Evolutionary conservation across 495 filamentous ascomycete genomes (phyloP), one percentile per base, ranked within the genome.

Genomic region (Chaetomium cochliodes): DNA sequence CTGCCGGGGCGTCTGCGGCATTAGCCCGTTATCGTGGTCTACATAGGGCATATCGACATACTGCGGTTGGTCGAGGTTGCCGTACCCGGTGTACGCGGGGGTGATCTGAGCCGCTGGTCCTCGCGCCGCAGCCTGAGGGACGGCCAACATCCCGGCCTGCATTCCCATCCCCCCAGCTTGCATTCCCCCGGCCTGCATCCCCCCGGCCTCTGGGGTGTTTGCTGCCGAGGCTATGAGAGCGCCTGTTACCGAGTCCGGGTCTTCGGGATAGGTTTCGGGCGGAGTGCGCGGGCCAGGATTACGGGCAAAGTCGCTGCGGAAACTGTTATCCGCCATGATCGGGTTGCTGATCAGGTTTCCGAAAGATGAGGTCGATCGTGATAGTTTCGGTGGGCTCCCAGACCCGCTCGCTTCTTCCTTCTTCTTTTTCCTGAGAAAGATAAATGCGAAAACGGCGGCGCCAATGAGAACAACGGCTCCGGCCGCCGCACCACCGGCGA

Each of bases 291-390:
- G 20, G 46, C 20, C 20, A 6, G 46, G 20, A 20, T 11, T 20
- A 4, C 75, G 68, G 26, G 73, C 70, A 62, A 81, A 81, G 61
- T 81, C 78, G 26, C 64, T 70, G 25, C 72, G 69, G 39, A 72
- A 39, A 58, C 71, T 65, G 67, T 70, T 69, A 22, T 76, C 72
- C 61, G 73, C 64, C 13, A 78, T 69, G 46, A 80, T 77, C 12
- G 79, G 80, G 42, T 70, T 67, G 67, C 72, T 76, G 74, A 81
- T 80, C 61, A 78, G 69, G 69, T 79, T 80, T 28, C 79, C 79
- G 58, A 82, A 79, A 3, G 78, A 78, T 9, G 74, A 75, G 62
- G 81, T 65, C 71, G 82, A 65, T 70, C 82, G 69, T 41, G 79
- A 66, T 54, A 78, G 62, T 78, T 83, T 77, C 11, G 68, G 59